Evolutionary conservation across 352 stramenopile genomes (phyloP), one percentile per base, ranked within the genome.

Genomic region (Saprolegnia parasitica): DNA sequence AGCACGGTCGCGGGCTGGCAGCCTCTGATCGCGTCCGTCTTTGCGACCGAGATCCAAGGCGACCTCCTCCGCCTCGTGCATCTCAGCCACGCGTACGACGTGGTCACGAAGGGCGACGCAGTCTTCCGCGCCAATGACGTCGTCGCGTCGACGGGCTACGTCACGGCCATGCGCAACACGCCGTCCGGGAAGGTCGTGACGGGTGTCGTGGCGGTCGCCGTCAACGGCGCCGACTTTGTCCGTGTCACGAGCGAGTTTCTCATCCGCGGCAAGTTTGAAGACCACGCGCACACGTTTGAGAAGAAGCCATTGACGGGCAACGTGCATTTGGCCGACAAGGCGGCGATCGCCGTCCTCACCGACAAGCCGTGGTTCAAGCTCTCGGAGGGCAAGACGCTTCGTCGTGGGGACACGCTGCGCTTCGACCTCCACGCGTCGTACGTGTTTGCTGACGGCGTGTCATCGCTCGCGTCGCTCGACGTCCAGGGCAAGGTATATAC

Each of bases 41-140:
- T 95, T 71, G 82, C 87, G 15, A 86, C 86, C 62, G 82, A 95
- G 55, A 83, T 94, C 40, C 77, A 86, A 54, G 85, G 84, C 42
- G 93, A 95, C 71, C 49, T 96, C 67, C 74, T 96, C 3, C 75
- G 90, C 55, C 62, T 96, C 5, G 86, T 96, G 47, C 87, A 96
- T 71, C 56, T 94, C 10, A 91, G 86, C 64, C 86, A 95, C 77
- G 91, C 82, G 71, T 90, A 93, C 76, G 90, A 91, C 73, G 57
- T 93, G 23, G 76, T 72, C 1, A 65, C 26, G 26, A 74, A 68
- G 50, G 74, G 49, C 24, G 54, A 72, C 62, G 56, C 50, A 5
- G n/a, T 80, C 29, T 93, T 96, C 68, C 58, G 78, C 32, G 72
- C 77, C 26, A 82, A 86, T 26, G 86, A 95, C 50, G 77, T 87